Evolutionary conservation across 2,329 filamentous ascomycete genomes (phyloP), one percentile per base, ranked within the genome.

Genomic region (Orbilia oligospora): DNA sequence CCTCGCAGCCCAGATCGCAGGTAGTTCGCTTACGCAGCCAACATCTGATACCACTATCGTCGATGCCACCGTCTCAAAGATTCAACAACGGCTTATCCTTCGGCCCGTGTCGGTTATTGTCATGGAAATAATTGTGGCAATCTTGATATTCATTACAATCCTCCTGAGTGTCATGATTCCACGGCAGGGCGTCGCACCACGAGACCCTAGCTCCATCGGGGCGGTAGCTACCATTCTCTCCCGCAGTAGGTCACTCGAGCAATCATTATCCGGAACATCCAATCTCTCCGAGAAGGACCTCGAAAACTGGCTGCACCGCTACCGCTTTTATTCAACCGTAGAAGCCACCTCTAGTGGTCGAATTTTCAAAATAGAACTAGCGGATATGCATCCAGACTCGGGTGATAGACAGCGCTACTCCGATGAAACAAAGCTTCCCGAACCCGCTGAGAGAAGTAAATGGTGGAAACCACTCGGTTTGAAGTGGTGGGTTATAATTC

Each of bases 401-500:
- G 75, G 56, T 5, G 20, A 48, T 49, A 69, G 69, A 10, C 36
- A 63, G 20, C 9, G 64, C 3, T 56, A 72, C 36, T 64, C 68
- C 2, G 48, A 65, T 8, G 63, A 72, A n/a, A 5, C 58, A 16
- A 68, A 58, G 16, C 10, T 49, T 2, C 44, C 58, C 8, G 46
- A 27, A n/a, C 24, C 18, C 8, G n/a, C 18, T 14, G 16, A 44
- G 8, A 24, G 22, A 18, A 38, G 64, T 12, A 44, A 10, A 5
- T 80, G 77, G 77, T 80, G 77, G 77, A 76, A 76, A 18, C 77
- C 77, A 5, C n/a, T 80, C 1, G 71, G 71, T 10, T 49, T 80
- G 14, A 71, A 78, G 27, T 78, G 75, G 75, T 78, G 75, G 75
- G 75, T 78, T 22, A 69, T 78, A 0, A 44, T 56, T 5, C 75